Conservation (phyloP, 768 basidiomycete species). For the Leucocoprinus leucothites region DNA sequence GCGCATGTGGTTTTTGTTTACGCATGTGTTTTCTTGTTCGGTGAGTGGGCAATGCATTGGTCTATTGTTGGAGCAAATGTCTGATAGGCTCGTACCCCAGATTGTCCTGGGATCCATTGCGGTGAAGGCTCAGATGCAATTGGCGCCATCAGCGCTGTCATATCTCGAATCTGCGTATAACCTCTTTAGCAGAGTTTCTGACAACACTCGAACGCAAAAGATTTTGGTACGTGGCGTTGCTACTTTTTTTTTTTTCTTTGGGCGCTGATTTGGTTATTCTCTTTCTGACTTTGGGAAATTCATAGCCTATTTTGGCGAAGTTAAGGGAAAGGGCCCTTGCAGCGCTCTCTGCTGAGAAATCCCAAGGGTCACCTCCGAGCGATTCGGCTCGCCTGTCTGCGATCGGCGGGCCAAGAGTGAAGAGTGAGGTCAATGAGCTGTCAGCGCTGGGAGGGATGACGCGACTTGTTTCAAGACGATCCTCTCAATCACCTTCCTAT, state of each 20-base stretch:
- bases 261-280: neutral
- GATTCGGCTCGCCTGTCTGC: conserved; percentile 29
- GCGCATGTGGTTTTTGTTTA: conserved; percentile 71
- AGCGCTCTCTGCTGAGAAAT: conserved; percentile 29
- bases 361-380: conserved; percentile 17
- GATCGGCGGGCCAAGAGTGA: conserved; percentile 37
- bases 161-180: conserved; percentile 62
- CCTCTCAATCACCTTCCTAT: conserved; percentile 43
- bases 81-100: conserved; percentile 26
- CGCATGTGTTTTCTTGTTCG: conserved; percentile 70
- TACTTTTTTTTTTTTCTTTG: neutral
- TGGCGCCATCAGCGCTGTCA: conserved; percentile 64
- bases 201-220: conserved; percentile 51
- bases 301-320: conserved; percentile 60
- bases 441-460: conserved; percentile 63
- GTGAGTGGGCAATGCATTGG: conserved; percentile 33
- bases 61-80: neutral
- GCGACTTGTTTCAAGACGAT: conserved; percentile 52
- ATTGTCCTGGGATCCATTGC: conserved; percentile 71
- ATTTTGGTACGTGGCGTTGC: conserved; percentile 48
- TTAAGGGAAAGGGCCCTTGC: conserved; percentile 51
- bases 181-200: conserved; percentile 53
- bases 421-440: conserved; percentile 60
- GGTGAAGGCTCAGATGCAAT: conserved; percentile 57
- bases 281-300: neutral